These are phyloP conservation scores for Ceratocystiopsis brevicomis DNA, from an alignment of 2,329 filamentous ascomycete genomes.

Conservation along the genomic window DNA sequence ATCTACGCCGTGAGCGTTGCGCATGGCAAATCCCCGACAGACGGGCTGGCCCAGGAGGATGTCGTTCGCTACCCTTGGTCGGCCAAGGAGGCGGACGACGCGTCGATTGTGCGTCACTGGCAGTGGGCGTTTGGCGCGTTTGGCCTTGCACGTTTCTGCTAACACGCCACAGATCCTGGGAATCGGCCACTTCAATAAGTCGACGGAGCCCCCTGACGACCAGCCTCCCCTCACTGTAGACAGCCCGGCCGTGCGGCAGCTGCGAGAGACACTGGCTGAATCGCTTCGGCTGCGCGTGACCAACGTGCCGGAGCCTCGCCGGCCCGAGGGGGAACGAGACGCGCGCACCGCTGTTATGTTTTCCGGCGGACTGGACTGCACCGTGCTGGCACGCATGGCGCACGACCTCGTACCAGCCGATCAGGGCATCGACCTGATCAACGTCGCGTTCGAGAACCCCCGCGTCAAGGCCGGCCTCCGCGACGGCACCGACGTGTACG, in stretches of 20 bases:
- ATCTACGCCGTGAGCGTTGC: constrained; percentile 49
- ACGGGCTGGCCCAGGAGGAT: background rate
- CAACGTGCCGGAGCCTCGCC: constrained; percentile 39
- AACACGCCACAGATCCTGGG: no score
- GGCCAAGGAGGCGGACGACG: constrained; percentile 14
- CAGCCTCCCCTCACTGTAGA: constrained; percentile 15
- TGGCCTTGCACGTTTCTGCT: constrained; percentile 13
- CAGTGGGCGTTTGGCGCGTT: no score
- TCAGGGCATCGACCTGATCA: constrained; percentile 70
- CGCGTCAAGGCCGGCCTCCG: constrained; percentile 40
- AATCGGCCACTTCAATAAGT: constrained; percentile 31
- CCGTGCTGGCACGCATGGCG: constrained; percentile 60
- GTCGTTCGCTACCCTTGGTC: constrained; percentile 17
- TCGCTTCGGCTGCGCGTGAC: constrained; percentile 47
- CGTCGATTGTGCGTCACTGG: constrained; percentile 8
- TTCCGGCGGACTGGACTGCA: constrained; percentile 87
- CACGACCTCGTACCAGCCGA: constrained; percentile 54
- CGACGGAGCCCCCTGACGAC: constrained; percentile 16
- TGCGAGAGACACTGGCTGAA: constrained; percentile 35
- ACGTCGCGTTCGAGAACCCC: constrained; percentile 94
- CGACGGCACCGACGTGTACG: constrained; percentile 35
- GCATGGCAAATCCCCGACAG: background rate
- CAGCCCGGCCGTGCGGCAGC: constrained; percentile 30
- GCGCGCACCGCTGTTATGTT: constrained; percentile 63
- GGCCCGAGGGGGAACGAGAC: constrained; percentile 12